Conservation (phyloP, 768 basidiomycete species). For the Suillus tomentosus region DNA sequence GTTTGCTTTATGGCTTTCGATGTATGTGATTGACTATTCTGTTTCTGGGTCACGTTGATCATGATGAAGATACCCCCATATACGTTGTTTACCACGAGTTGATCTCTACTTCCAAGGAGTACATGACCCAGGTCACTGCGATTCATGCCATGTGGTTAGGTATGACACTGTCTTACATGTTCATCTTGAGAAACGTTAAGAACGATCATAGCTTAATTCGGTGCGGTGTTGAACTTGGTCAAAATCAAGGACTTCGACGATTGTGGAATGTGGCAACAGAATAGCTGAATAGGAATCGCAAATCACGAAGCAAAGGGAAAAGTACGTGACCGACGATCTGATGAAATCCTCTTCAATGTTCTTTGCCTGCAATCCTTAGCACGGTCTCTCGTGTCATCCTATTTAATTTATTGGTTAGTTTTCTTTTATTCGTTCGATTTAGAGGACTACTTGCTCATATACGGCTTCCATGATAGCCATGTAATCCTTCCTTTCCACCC, state of each 20-base stretch:
- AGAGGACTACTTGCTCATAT: too few relatives aligned
- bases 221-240: slow-evolving; percentile 96
- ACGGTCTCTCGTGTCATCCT: too few relatives aligned
- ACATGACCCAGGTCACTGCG: slow-evolving; percentile 99
- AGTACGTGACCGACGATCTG: slow-evolving; percentile 35
- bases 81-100: slow-evolving; percentile 98
- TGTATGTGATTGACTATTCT: slow-evolving; percentile 52
- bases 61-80: slow-evolving; percentile 78
- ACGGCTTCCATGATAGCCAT: too few relatives aligned
- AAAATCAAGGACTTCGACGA: slow-evolving; percentile 98
- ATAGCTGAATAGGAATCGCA: slow-evolving; percentile 89
- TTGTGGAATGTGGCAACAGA: slow-evolving; percentile 72
- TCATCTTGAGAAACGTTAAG: slow-evolving; percentile 10
- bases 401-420: too few relatives aligned
- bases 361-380: not conserved
- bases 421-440: too few relatives aligned
- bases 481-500: too few relatives aligned
- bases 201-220: slow-evolving; percentile 73
- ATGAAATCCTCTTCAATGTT: not conserved
- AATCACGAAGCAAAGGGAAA: slow-evolving; percentile 83
- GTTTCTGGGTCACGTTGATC: slow-evolving; percentile 7
- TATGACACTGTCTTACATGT: slow-evolving; percentile 35
- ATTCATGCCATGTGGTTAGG: slow-evolving; percentile 98
- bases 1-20: slow-evolving; percentile 93
- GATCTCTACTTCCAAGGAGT: slow-evolving; percentile 93